Evolutionary conservation across 2,329 filamentous ascomycete genomes (phyloP).

Genomic region (Claviceps pusilla): DNA sequence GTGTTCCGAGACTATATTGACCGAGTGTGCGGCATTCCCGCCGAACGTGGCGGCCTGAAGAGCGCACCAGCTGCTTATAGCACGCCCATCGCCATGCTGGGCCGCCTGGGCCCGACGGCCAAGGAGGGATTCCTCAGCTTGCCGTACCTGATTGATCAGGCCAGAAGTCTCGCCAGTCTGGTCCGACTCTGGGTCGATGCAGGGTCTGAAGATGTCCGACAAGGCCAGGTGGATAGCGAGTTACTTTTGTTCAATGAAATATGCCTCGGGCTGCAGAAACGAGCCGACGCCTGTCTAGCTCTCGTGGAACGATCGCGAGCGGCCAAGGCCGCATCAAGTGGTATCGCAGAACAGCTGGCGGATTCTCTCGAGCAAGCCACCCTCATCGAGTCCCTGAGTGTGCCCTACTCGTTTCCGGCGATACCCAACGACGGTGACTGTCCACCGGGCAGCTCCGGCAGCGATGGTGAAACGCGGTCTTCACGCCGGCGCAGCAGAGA

Average conservation of each 20-base stretch:
- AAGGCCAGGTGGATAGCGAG: constrained; percentile 28
- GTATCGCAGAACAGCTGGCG: constrained; percentile 23
- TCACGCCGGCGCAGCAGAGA: constrained; percentile 19
- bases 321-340: constrained; percentile 17
- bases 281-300: constrained; percentile 35
- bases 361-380: constrained; percentile 33
- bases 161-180: constrained; percentile 69
- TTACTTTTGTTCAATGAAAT: constrained; percentile 36
- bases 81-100: constrained; percentile 79
- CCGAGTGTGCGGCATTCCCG: constrained; percentile 66
- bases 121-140: constrained; percentile 86
- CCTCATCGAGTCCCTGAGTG: constrained; percentile 20
- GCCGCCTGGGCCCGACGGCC: constrained; percentile 62
- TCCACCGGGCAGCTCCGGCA: constrained; percentile 36
- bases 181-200: constrained; percentile 65
- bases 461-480: constrained; percentile 20
- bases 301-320: constrained; percentile 31
- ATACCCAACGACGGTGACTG: constrained; percentile 16
- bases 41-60: constrained; percentile 45
- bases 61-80: constrained; percentile 72
- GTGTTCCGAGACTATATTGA: constrained; percentile 82
- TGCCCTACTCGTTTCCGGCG: constrained; percentile 16
- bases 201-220: constrained; percentile 24
- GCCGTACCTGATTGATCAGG: constrained; percentile 82
- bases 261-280: constrained; percentile 35